phyloP scores from a whole-genome alignment of 2,329 filamentous ascomycete genomes.

The Immersiporthe knoxdaviesiana region DNA sequence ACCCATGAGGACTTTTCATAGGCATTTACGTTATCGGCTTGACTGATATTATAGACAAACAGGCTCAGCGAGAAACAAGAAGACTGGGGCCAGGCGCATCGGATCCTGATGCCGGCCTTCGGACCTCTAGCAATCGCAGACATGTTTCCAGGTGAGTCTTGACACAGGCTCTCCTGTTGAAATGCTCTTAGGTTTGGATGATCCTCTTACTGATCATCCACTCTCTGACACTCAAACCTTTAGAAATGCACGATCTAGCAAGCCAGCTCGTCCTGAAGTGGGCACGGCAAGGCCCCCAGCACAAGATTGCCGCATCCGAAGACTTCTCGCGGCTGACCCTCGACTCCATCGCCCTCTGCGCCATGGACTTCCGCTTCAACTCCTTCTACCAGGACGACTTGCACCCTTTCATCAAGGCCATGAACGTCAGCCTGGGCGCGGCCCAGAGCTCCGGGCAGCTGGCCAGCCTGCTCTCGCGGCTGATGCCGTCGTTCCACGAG shows the following conservation, averaged over 20 bases:
- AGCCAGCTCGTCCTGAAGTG: conserved; percentile 30
- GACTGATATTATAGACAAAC: background rate
- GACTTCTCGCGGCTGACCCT: conserved; percentile 52
- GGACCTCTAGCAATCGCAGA: conserved; percentile 24
- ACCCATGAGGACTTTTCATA: too few relatives aligned
- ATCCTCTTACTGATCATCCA: too few relatives aligned
- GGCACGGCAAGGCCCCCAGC: conserved; percentile 39
- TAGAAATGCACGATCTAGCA: conserved; percentile 34
- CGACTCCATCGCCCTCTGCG: conserved; percentile 33
- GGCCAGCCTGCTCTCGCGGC: conserved; percentile 19
- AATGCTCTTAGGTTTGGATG: too few relatives aligned
- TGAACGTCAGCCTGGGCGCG: conserved; percentile 41
- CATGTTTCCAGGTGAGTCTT: conserved; percentile 15
- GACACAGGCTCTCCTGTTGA: too few relatives aligned
- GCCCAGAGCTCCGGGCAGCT: conserved; percentile 21
- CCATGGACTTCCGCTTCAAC: conserved; percentile 60
- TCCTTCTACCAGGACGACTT: conserved; percentile 59
- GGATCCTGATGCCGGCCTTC: conserved; percentile 30
- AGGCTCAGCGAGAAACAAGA: conserved; percentile 17
- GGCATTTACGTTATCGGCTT: too few relatives aligned
- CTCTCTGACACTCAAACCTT: background rate
- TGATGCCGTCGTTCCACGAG: conserved; percentile 28
- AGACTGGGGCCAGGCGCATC: conserved; percentile 31
- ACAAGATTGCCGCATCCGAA: conserved; percentile 51
- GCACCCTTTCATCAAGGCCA: conserved; percentile 60